Percentiles rank a stretch among this genome's conserved stretches.
These are phyloP conservation scores for Camellia japonica DNA, from an alignment of 148 eudicot genomes.

Conservation along the genomic window DNA sequence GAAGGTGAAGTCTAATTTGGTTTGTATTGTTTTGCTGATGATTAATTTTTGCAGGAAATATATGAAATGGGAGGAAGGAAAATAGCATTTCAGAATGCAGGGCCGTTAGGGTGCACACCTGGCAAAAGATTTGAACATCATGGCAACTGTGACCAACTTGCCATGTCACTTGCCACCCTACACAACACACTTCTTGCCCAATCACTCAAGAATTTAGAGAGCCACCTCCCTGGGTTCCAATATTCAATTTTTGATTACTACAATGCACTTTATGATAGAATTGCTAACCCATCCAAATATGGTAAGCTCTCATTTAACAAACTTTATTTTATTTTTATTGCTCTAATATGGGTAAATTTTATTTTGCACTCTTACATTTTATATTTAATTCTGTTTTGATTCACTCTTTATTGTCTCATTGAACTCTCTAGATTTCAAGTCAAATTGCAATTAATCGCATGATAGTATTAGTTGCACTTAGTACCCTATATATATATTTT, in stretches of 20 bases:
- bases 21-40: too few species aligned
- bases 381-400: too few species aligned
- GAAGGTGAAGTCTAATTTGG: too few species aligned
- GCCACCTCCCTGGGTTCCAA: conserved; percentile 18
- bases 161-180: conserved; percentile 6
- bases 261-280: conserved; percentile 14
- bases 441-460: too few species aligned
- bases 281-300: conserved; percentile 20
- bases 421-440: too few species aligned
- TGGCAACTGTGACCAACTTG: conserved; percentile 10
- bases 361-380: too few species aligned
- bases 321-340: too few species aligned
- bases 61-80: conserved; percentile 22
- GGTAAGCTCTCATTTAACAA: neutral
- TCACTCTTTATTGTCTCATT: too few species aligned
- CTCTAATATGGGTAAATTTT: too few species aligned
- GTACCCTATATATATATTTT: too few species aligned
- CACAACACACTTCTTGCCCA: conserved; percentile 12
- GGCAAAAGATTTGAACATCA: conserved; percentile 5
- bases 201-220: neutral
- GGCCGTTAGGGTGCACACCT: conserved; percentile 25
- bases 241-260: conserved; percentile 28
- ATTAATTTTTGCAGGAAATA: conserved; percentile 11
- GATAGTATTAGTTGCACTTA: too few species aligned
- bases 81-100: conserved; percentile 23